Evolutionary conservation across 2,329 filamentous ascomycete genomes (phyloP), one percentile per base, ranked within the genome.

Genomic region (Polychaeton citri): DNA sequence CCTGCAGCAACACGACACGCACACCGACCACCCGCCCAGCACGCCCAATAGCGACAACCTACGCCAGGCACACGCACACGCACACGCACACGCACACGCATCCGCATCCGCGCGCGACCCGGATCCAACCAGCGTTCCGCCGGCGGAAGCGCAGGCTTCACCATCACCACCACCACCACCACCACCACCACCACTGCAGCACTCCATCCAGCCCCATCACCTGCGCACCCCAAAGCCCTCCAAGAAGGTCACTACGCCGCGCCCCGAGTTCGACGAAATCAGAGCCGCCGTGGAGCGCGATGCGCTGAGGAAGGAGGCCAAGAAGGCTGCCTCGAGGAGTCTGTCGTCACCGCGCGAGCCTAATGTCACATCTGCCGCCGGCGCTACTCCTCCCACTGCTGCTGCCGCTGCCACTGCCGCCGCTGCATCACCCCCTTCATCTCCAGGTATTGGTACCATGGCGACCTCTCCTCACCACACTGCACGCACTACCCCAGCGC

Each of bases 351-450:
- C 32, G 21, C 20, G 21, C 18, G 24, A 34, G 21, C 39, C 34
- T 26, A 38, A 39, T 20, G 12, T 16, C 33, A 15, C 13, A 12
- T 16, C n/a, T 30, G 38, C 34, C 16, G 32, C 32, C 20, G 32
- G 16, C 13, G 15, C 32, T 19, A 19, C 32, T 10, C 17, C 20
- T 8, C 42, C 52, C 34, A 56, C 60, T 44, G 54, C 53, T 19
- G 51, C 58, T 41, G 42, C 57, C 36, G 41, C 49, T 28, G 47
- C 54, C 18, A 49, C 52, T 31, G 44, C 49, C 36, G 10, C 35
- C 32, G 17, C 50, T 39, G 40, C 40, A 51, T 47, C 58, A 46
- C 52, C 56, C 41, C 52, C 57, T 38, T 46, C 50, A 19, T 57
- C 58, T 34, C 58, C 45, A 17, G 7, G 7, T 24, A n/a, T n/a